Evolutionary conservation across 768 basidiomycete species (phyloP).

Genomic region (Nevesoporus exiguus): DNA sequence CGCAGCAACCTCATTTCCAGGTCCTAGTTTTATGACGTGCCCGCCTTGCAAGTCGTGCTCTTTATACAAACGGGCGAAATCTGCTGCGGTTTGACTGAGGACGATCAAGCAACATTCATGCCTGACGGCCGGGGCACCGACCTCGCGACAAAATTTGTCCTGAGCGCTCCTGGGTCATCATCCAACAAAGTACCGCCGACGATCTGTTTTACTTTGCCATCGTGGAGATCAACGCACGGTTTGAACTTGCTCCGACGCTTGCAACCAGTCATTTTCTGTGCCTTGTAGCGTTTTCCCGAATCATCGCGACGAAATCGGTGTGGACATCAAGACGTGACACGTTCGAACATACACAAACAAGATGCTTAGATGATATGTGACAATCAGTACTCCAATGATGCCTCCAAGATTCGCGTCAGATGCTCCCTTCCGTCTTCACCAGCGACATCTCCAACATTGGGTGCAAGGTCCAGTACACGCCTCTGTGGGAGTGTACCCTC

Average conservation of each 20-base stretch:
- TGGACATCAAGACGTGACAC: background rate
- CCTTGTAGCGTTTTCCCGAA: background rate
- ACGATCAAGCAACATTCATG: slow-evolving; percentile 5
- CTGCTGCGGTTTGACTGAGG: slow-evolving; percentile 66
- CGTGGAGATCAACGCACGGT: slow-evolving; percentile 96
- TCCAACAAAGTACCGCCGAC: slow-evolving; percentile 92
- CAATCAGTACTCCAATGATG: slow-evolving; percentile 67
- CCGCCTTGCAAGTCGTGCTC: slow-evolving; percentile 71
- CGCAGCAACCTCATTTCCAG: slow-evolving; percentile 87
- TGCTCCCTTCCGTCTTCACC: slow-evolving; percentile 84
- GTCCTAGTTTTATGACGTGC: slow-evolving; percentile 95
- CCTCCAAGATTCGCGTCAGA: slow-evolving; percentile 75
- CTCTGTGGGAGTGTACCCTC: slow-evolving; percentile 91
- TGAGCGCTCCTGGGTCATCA: slow-evolving; percentile 50
- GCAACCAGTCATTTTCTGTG: slow-evolving; percentile 18
- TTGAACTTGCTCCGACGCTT: slow-evolving; percentile 55
- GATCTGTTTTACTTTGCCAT: slow-evolving; percentile 96
- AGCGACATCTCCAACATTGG: slow-evolving; percentile 78
- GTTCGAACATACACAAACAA: slow-evolving; percentile 4
- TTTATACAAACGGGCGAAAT: slow-evolving; percentile 80
- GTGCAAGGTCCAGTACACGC: slow-evolving; percentile 89
- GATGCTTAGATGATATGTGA: slow-evolving; percentile 6
- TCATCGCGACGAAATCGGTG: background rate
- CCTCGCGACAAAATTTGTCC: slow-evolving; percentile 92
- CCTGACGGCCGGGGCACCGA: slow-evolving; percentile 23